phyloP scores from a whole-genome alignment of 2,329 filamentous ascomycete genomes.

The Thelonectria discophora region DNA sequence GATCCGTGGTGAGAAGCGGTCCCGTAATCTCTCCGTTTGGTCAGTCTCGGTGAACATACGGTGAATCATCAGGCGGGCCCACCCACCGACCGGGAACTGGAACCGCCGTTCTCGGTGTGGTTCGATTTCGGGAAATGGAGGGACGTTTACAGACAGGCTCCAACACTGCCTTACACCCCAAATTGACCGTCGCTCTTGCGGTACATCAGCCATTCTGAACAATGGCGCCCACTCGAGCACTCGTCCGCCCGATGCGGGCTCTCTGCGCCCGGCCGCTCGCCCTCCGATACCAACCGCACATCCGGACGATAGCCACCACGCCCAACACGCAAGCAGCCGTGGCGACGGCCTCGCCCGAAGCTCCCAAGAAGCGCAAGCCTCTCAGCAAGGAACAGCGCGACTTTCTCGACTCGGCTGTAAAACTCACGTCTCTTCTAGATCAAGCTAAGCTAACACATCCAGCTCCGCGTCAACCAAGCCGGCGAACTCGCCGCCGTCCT shows the following conservation, averaged over 20 bases:
- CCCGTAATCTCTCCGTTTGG: not conserved
- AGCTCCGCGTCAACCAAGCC: slow-evolving; percentile 95
- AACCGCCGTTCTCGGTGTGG: slow-evolving; percentile 35
- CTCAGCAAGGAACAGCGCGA: slow-evolving; percentile 75
- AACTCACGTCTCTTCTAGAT: not conserved
- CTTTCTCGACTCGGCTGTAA: slow-evolving; percentile 78
- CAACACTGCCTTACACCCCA: slow-evolving; percentile 6
- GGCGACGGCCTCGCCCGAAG: slow-evolving; percentile 34
- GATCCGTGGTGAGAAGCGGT: not conserved
- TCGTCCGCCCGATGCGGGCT: slow-evolving; percentile 29
- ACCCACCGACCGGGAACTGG: slow-evolving; percentile 28
- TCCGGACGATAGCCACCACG: slow-evolving; percentile 37
- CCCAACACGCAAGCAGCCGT: slow-evolving; percentile 31
- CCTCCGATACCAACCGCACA: slow-evolving; percentile 27
- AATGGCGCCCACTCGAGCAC: slow-evolving; percentile 35
- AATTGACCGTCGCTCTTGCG: slow-evolving; percentile 23
- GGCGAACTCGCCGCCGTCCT: slow-evolving; percentile 96
- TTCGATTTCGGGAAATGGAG: slow-evolving; percentile 34
- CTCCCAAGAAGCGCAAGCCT: slow-evolving; percentile 60
- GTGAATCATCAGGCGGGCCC: slow-evolving; percentile 17
- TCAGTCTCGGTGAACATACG: slow-evolving; percentile 17
- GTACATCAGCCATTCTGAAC: slow-evolving; percentile 9
- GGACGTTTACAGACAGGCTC: not conserved
- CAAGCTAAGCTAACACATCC: slow-evolving; percentile 25
- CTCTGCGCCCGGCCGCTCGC: slow-evolving; percentile 29